Conservation (phyloP, 1,139 yeast genomes). For the Geotrichum australiense region DNA sequence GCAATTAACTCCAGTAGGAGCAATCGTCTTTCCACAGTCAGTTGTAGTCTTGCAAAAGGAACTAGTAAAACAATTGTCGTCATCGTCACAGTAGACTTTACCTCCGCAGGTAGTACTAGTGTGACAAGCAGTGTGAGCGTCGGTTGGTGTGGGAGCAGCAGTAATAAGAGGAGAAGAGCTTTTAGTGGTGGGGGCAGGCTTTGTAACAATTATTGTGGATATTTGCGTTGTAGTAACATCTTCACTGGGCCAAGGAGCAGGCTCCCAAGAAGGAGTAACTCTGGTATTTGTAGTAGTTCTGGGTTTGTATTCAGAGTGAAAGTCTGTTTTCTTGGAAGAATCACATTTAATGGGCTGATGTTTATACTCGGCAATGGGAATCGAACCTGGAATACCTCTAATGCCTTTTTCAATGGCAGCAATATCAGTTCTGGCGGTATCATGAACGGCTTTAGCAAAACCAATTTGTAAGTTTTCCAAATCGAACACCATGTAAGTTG, state of each 20-base stretch:
- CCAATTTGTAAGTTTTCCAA: slow-evolving; percentile 54
- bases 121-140: not conserved
- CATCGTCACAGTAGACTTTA: slow-evolving; percentile 5
- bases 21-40: not conserved
- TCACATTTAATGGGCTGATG: slow-evolving; percentile 6
- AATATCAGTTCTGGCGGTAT: slow-evolving; percentile 1
- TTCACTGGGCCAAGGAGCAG: slow-evolving; percentile 15
- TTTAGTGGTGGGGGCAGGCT: not conserved
- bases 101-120: slow-evolving; percentile 1
- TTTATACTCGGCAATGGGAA: not conserved
- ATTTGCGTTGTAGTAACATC: not conserved
- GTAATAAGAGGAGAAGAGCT: not conserved
- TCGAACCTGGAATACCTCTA: slow-evolving; percentile 13
- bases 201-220: not conserved
- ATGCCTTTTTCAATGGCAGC: slow-evolving; percentile 6
- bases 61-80: slow-evolving; percentile 5
- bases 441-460: slow-evolving; percentile 41
- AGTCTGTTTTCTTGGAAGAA: not conserved
- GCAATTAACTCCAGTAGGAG: not conserved
- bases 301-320: not conserved
- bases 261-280: slow-evolving; percentile 11
- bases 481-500: slow-evolving; percentile 61
- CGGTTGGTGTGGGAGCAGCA: not conserved
- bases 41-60: slow-evolving; percentile 2
- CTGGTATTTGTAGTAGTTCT: slow-evolving; percentile 3